Conservation (phyloP, 345 rosid genomes). For the Gossypium thurberi region DNA sequence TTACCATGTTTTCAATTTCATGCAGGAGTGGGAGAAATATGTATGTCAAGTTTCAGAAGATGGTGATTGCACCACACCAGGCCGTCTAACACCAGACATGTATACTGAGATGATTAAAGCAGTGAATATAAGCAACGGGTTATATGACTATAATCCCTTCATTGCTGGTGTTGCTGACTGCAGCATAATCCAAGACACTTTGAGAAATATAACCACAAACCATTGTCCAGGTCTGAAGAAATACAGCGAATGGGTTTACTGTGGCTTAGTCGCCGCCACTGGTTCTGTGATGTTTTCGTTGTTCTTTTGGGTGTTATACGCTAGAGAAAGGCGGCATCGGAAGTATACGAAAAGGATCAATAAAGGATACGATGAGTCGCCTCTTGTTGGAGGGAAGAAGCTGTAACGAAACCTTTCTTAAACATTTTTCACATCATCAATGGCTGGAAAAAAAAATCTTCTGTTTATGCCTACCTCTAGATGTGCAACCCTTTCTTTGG, state of each 20-base stretch:
- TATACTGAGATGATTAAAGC: constrained; percentile 32
- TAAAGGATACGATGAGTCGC: constrained; percentile 11
- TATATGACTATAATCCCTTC: constrained; percentile 30
- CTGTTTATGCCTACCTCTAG: no score
- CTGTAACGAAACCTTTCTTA: background rate
- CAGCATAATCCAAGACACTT: constrained; percentile 32
- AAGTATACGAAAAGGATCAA: constrained; percentile 19
- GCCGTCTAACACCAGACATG: constrained; percentile 33
- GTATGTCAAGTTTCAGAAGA: constrained; percentile 37
- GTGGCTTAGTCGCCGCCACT: constrained; percentile 38
- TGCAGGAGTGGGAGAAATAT: constrained; percentile 46
- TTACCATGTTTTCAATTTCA: background rate
- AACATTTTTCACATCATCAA: no score
- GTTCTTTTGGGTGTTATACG: constrained; percentile 43
- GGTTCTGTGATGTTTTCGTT: constrained; percentile 39
- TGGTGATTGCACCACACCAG: constrained; percentile 32
- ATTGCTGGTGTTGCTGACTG: constrained; percentile 34
- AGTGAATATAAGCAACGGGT: constrained; percentile 36
- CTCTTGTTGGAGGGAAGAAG: constrained; percentile 12
- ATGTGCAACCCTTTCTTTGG: no score
- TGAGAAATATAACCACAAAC: constrained; percentile 14
- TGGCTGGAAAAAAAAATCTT: no score
- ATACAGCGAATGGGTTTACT: constrained; percentile 37
- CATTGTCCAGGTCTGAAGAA: constrained; percentile 33
- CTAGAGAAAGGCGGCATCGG: constrained; percentile 42